phyloP scores from a whole-genome alignment of 345 rosid species.

The Euphorbia pulcherrima region DNA sequence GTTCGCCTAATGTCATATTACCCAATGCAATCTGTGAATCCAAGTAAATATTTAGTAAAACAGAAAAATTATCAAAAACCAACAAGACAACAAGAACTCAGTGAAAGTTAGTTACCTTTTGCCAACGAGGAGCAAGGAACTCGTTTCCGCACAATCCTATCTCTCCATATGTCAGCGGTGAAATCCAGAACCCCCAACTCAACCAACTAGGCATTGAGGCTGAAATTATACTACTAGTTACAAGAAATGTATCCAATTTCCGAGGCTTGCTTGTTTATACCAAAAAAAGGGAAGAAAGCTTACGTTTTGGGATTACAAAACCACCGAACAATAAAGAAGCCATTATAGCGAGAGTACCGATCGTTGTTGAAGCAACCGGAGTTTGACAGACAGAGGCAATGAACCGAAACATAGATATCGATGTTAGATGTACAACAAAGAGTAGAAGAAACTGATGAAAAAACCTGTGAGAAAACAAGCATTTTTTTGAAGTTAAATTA shows the following conservation, averaged over 20 bases:
- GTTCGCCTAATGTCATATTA: conserved; percentile 48
- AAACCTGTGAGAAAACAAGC: conserved; percentile 42
- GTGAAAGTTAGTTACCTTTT: no score
- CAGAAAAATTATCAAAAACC: no score
- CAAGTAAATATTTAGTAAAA: background rate
- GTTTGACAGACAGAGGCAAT: conserved; percentile 60
- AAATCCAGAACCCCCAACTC: conserved; percentile 74
- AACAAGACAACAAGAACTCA: no score
- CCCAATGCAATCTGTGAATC: conserved; percentile 33
- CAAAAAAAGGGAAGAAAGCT: conserved; percentile 4
- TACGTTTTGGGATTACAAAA: conserved; percentile 57
- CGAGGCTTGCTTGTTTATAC: background rate
- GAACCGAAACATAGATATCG: conserved; percentile 66
- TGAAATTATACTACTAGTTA: conserved; percentile 29
- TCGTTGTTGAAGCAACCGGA: conserved; percentile 39
- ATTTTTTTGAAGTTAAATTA: background rate
- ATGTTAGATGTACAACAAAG: conserved; percentile 53
- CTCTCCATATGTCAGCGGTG: conserved; percentile 62
- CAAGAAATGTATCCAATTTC: background rate
- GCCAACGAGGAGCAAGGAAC: conserved; percentile 74
- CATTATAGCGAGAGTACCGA: conserved; percentile 44
- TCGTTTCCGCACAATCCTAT: conserved; percentile 65
- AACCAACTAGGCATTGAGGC: conserved; percentile 72
- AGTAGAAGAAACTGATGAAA: conserved; percentile 56
- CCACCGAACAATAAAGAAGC: conserved; percentile 52